Evolutionary conservation across 371 early-diverging fungal species (phyloP).

Genomic region (Mortierella polycephala): DNA sequence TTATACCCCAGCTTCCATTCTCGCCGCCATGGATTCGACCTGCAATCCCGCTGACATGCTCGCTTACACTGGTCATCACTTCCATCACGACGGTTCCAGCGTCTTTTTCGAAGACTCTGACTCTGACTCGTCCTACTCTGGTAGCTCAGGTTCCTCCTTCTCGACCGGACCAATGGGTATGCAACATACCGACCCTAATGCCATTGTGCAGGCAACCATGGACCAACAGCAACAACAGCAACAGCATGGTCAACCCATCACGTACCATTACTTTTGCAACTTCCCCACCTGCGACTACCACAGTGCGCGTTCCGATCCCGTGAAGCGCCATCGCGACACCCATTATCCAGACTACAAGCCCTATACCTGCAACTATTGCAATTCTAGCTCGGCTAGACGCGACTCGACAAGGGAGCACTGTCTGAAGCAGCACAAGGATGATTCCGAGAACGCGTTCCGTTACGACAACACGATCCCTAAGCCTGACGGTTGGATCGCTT

Average conservation of each 20-base stretch:
- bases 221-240: background rate
- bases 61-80: conserved; percentile 29
- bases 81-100: conserved; percentile 21
- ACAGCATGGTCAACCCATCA: conserved; percentile 26
- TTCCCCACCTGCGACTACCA: conserved; percentile 53
- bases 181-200: conserved; percentile 6
- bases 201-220: background rate
- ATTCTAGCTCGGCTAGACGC: conserved; percentile 44
- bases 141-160: conserved; percentile 27
- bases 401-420: conserved; percentile 53
- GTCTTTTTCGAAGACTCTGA: conserved; percentile 41
- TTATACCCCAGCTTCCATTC: conserved; percentile 38
- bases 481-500: conserved; percentile 54
- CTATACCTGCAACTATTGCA: conserved; percentile 50
- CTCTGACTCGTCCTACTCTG: conserved; percentile 43
- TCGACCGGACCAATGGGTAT: conserved; percentile 24
- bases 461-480: conserved; percentile 40
- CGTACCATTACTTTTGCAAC: conserved; percentile 53
- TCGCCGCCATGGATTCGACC: conserved; percentile 39
- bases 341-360: conserved; percentile 55
- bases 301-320: conserved; percentile 51
- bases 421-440: conserved; percentile 53
- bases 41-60: conserved; percentile 41
- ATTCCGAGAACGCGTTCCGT: conserved; percentile 48
- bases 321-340: conserved; percentile 54